phyloP scores from a whole-genome alignment of 1,284 basidiomycete species.

The Cryptococcus deneoformans region DNA sequence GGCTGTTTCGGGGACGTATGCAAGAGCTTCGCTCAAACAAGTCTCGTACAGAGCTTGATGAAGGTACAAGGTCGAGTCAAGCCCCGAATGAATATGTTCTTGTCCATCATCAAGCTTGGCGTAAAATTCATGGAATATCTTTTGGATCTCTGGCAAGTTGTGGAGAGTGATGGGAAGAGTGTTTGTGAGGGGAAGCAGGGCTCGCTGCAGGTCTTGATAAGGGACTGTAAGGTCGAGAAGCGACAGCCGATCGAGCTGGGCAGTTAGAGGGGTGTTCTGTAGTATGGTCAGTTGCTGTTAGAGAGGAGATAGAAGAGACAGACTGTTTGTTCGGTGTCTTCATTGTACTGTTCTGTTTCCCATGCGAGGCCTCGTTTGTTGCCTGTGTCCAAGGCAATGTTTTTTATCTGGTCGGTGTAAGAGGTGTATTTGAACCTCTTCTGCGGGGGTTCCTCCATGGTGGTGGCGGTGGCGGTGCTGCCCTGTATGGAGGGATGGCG shows the following conservation, averaged over 20 bases:
- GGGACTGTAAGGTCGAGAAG: conserved; percentile 69
- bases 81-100: conserved; percentile 39
- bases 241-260: conserved; percentile 46
- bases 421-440: conserved; percentile 48
- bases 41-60: conserved; percentile 52
- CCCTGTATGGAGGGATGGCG: too few species aligned
- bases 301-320: neutral
- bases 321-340: conserved; percentile 41
- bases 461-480: neutral
- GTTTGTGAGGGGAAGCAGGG: conserved; percentile 61
- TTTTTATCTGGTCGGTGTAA: conserved; percentile 44
- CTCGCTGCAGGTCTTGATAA: conserved; percentile 67
- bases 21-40: conserved; percentile 39
- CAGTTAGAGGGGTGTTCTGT: conserved; percentile 44
- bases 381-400: conserved; percentile 45
- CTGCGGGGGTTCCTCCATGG: conserved; percentile 43
- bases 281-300: neutral
- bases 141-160: conserved; percentile 64
- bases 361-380: conserved; percentile 42
- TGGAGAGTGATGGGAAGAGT: conserved; percentile 79
- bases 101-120: conserved; percentile 37
- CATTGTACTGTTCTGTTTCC: conserved; percentile 42
- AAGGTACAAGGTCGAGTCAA: conserved; percentile 41
- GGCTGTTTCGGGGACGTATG: conserved; percentile 26
- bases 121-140: conserved; percentile 54